Conservation (phyloP, 2,329 filamentous ascomycete species). For the Verticillium albo-atrum region DNA sequence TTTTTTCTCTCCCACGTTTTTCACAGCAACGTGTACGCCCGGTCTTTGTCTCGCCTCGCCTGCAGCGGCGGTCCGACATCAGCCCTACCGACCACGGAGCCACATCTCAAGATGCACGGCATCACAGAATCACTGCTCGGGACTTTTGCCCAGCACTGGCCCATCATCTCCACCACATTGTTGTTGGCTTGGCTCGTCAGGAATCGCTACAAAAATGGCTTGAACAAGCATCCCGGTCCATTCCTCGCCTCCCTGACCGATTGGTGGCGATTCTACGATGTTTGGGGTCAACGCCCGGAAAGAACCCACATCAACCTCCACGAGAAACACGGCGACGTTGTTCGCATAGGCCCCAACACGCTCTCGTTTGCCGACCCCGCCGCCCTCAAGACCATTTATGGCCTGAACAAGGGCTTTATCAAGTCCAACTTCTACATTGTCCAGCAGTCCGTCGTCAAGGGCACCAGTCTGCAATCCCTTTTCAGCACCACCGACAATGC, state of each 20-base stretch:
- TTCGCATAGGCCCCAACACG: conserved; percentile 69
- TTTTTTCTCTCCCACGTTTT: background rate
- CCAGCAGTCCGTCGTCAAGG: conserved; percentile 68
- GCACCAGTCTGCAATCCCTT: conserved; percentile 63
- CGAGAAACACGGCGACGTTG: conserved; percentile 66
- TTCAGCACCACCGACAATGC: conserved; percentile 73
- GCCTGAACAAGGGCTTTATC: conserved; percentile 73
- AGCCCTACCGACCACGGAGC: too few species aligned
- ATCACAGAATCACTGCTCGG: conserved; percentile 29
- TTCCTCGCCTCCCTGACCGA: conserved; percentile 59
- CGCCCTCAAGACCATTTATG: conserved; percentile 73
- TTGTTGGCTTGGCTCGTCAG: conserved; percentile 36
- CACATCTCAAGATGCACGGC: conserved; percentile 14
- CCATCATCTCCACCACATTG: conserved; percentile 24
- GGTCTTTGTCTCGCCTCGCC: background rate
- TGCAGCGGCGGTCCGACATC: background rate
- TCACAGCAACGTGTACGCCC: background rate
- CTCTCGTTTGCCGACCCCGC: conserved; percentile 71
- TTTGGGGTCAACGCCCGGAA: conserved; percentile 60
- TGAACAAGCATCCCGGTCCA: conserved; percentile 70
- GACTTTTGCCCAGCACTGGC: conserved; percentile 38
- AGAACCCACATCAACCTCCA: conserved; percentile 65
- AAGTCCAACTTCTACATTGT: conserved; percentile 84
- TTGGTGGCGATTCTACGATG: conserved; percentile 71
- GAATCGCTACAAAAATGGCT: conserved; percentile 49